Evolutionary conservation across 257 asterid species (phyloP), one percentile per base, ranked within the genome.

Genomic region (Plantago major): DNA sequence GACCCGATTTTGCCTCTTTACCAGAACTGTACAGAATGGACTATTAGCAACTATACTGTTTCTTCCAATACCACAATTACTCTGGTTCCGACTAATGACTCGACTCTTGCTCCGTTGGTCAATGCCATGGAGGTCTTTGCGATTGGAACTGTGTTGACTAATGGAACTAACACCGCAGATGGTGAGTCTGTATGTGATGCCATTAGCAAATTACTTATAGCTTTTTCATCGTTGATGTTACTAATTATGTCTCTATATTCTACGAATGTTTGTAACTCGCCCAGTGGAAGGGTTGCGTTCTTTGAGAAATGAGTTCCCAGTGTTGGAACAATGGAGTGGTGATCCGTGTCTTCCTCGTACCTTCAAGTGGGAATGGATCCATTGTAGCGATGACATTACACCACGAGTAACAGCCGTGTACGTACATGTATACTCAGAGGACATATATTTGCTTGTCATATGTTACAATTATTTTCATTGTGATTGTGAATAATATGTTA

Each of bases 311-410:
- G 63, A 64, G 9, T 88, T 81, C 16, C 68, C 45, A 0, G 67
- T 30, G 37, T 60, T 88, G 49, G 69, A 73, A 76, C 83, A 71
- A 5, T 85, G 91, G 96, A 37, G 67, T 6, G 91, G 91, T 1
- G 96, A 88, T 67, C 96, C 96, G 3, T 85, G 95, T 66, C 88
- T 88, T 44, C 96, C 92, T 2, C 62, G 81, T 5, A 80, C 89
- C 7, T 88, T 68, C 63, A 58, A 83, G 6, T 88, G 94, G 89
- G 92, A 88, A 18, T 88, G 95, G 96, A 67, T 88, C 53, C 72
- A 78, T 37, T 88, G 96, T 46, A 83, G 70, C 72, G 68, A 15
- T 22, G 83, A 71, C 37, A 50, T 74, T 6, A 58, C 60, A 10
- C 96, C 96, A 14, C 81, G 88, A 19, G 71, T 88, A 17, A 83